Conservation (phyloP, 306 rosid species). For the Castanopsis chinensis region DNA sequence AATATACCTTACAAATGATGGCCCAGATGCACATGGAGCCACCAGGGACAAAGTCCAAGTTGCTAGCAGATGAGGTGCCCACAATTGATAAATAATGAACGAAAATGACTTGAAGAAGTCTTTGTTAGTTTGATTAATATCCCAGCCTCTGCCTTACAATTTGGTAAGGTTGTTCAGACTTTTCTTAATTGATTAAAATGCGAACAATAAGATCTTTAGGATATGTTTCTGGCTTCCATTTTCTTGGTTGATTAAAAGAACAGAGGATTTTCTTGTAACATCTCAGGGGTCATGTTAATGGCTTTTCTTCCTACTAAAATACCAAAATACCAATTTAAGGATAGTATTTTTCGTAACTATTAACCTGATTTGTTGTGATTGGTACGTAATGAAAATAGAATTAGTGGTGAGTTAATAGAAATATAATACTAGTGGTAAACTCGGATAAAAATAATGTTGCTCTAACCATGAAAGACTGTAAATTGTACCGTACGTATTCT, state of each 20-base stretch:
- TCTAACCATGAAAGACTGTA: too few species aligned
- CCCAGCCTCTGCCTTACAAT: not conserved
- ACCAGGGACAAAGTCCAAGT: constrained; percentile 5
- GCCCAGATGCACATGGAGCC: constrained; percentile 28
- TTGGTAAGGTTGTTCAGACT: not conserved
- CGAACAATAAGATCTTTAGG: not conserved
- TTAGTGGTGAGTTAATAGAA: too few species aligned
- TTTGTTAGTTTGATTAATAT: constrained; percentile 19
- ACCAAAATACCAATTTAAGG: not conserved
- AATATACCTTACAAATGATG: constrained; percentile 7
- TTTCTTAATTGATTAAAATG: not conserved
- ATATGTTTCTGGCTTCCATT: not conserved
- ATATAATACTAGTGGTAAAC: too few species aligned
- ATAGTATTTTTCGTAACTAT: too few species aligned
- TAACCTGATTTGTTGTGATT: too few species aligned
- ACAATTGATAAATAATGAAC: constrained; percentile 28
- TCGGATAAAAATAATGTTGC: too few species aligned
- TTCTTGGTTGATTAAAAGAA: not conserved
- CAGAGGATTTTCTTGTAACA: not conserved
- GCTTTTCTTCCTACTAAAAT: not conserved
- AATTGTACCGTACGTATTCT: too few species aligned
- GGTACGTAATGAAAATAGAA: too few species aligned
- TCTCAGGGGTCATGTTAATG: not conserved
- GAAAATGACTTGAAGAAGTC: not conserved
- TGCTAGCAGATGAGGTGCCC: constrained; percentile 22